Conservation (phyloP, 768 basidiomycete species). For the Clathrus columnatus region DNA sequence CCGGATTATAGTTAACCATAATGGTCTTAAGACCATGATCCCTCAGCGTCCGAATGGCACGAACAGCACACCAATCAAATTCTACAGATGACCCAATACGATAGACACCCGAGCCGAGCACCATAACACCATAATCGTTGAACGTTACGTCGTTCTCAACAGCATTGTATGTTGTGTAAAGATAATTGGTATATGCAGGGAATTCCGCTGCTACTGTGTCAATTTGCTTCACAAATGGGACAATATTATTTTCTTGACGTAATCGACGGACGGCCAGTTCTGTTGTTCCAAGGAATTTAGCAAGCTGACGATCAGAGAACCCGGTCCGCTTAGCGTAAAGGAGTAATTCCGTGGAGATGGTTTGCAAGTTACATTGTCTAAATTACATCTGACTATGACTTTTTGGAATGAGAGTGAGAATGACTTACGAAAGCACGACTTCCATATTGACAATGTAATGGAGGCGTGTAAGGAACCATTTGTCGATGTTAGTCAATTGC, state of each 20-base stretch:
- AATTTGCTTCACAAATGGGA: conserved; percentile 95
- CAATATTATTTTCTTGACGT: conserved; percentile 74
- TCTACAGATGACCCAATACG: conserved; percentile 98
- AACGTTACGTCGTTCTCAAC: conserved; percentile 87
- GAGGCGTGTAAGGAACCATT: conserved; percentile 93
- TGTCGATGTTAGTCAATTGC: conserved; percentile 97
- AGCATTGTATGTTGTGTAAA: conserved; percentile 98
- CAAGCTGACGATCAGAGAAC: conserved; percentile 91
- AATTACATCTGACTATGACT: not conserved
- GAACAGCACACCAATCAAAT: conserved; percentile 99
- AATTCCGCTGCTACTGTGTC: conserved; percentile 99
- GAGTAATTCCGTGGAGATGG: conserved; percentile 53
- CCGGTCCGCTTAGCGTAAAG: conserved; percentile 88
- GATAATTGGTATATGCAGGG: conserved; percentile 97
- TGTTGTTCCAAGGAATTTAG: conserved; percentile 73
- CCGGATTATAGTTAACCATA: conserved; percentile 99
- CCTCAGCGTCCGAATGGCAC: conserved; percentile 91
- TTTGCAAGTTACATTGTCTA: conserved; percentile 58
- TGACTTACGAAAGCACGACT: conserved; percentile 57
- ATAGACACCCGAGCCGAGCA: conserved; percentile 96
- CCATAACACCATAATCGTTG: conserved; percentile 90
- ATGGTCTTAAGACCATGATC: conserved; percentile 92
- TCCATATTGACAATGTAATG: conserved; percentile 81
- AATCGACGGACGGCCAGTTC: conserved; percentile 88
- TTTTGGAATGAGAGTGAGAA: not conserved